A percentile compares a stretch with the other conserved stretches of the same genome.
Evolutionary conservation across 2,329 filamentous ascomycete species (phyloP).

Genomic region (Paramyrothecium roridum): DNA sequence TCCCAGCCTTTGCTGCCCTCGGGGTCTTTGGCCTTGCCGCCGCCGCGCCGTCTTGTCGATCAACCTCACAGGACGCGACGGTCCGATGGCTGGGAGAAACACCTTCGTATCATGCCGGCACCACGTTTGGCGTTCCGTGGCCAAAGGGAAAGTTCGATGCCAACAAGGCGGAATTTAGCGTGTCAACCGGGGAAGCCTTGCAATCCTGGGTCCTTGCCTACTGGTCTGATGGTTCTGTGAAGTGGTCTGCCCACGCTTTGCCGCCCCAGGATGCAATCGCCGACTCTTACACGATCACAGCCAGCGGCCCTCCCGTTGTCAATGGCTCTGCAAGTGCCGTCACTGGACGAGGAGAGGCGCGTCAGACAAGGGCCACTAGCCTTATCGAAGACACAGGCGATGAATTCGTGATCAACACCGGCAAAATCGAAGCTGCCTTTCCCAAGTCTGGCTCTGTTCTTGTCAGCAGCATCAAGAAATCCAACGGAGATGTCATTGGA

Average conservation of each 20-base stretch:
- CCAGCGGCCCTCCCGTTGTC: not conserved
- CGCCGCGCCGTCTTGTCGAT: no score
- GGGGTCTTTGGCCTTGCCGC: no score
- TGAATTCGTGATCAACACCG: conserved; percentile 35
- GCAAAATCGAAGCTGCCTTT: conserved; percentile 38
- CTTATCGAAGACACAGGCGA: conserved; percentile 6
- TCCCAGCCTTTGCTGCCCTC: no score
- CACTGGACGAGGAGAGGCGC: not conserved
- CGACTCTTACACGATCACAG: conserved; percentile 36
- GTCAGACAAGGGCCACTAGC: conserved; percentile 2
- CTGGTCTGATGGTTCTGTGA: conserved; percentile 59
- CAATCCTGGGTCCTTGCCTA: conserved; percentile 53
- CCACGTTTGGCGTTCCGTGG: conserved; percentile 43
- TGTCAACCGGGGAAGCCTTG: conserved; percentile 16
- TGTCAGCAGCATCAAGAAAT: conserved; percentile 34
- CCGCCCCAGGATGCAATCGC: conserved; percentile 33
- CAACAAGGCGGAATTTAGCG: conserved; percentile 32
- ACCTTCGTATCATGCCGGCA: conserved; percentile 29
- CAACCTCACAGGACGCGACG: not conserved
- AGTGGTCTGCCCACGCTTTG: conserved; percentile 59
- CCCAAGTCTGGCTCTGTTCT: conserved; percentile 37
- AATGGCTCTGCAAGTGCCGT: no score
- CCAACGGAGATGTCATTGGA: conserved; percentile 38
- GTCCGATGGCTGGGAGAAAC: conserved; percentile 38
- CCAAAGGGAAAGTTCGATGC: conserved; percentile 33